A percentile compares a stretch with the other conserved stretches of the same genome.
Evolutionary conservation across 2,329 filamentous ascomycete species (phyloP).

Genomic region (Onygenales sp.): DNA sequence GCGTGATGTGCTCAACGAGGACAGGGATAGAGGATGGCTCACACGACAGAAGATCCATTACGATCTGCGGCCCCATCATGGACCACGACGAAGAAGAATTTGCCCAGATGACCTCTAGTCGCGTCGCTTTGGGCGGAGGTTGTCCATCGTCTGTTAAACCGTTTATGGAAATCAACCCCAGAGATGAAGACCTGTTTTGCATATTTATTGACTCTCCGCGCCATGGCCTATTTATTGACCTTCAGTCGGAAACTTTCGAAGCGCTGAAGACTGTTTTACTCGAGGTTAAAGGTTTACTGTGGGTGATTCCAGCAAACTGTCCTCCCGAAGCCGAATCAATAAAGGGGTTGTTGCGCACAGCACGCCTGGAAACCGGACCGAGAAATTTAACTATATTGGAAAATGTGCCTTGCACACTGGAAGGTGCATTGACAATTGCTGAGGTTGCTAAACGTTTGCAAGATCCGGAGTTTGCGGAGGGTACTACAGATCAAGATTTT

Average conservation of each 20-base stretch:
- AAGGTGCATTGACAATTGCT: constrained; percentile 23
- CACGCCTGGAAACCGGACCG: neutral
- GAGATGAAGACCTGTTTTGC: neutral
- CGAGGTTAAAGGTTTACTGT: neutral
- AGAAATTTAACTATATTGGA: neutral
- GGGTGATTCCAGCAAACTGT: neutral
- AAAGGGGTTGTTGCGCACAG: neutral
- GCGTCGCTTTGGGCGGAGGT: neutral
- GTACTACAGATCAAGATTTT: neutral
- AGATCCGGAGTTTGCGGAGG: neutral
- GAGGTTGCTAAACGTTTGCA: constrained; percentile 36
- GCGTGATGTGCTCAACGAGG: neutral
- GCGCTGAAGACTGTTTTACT: neutral
- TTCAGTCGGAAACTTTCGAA: neutral
- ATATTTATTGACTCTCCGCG: neutral
- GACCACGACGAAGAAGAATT: neutral
- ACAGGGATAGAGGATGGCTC: neutral
- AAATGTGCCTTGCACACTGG: constrained; percentile 15
- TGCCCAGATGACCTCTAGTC: neutral
- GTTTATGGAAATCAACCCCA: neutral
- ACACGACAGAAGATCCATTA: neutral
- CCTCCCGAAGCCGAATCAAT: neutral
- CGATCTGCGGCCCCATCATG: neutral
- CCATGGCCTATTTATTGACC: neutral
- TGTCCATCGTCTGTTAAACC: neutral